These are phyloP conservation scores for Flaveria linearis DNA, from an alignment of 129 eudicot genomes.

Conservation along the genomic window DNA sequence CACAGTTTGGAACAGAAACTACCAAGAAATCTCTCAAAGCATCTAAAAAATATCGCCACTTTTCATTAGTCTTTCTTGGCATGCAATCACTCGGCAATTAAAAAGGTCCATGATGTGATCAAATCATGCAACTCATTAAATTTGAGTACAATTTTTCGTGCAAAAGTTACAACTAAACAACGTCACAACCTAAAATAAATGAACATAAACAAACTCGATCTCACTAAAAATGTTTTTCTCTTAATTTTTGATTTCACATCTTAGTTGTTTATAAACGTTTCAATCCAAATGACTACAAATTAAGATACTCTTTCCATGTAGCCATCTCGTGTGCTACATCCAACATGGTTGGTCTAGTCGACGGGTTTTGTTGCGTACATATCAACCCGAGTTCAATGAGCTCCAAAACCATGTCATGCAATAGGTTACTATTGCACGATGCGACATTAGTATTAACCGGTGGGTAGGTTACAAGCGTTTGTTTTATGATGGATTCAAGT, in stretches of 20 bases:
- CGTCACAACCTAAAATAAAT: neutral
- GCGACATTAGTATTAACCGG: neutral
- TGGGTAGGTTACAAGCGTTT: conserved; percentile 34
- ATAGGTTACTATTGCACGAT: conserved; percentile 18
- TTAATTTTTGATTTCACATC: neutral
- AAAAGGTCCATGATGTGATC: conserved; percentile 10
- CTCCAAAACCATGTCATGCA: conserved; percentile 63
- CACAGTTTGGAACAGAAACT: neutral
- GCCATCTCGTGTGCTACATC: conserved; percentile 72
- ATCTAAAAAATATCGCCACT: neutral
- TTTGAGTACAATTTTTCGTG: conserved; percentile 23
- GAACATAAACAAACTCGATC: neutral
- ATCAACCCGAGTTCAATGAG: conserved; percentile 72
- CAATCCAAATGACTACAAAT: conserved; percentile 20
- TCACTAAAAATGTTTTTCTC: neutral
- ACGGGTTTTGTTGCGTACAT: conserved; percentile 70
- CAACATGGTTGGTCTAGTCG: conserved; percentile 71
- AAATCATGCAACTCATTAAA: conserved; percentile 36
- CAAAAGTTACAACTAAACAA: conserved; percentile 14
- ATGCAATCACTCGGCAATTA: conserved; percentile 25
- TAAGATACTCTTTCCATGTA: conserved; percentile 55
- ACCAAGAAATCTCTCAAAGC: too few species aligned
- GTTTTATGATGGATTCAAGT: conserved; percentile 57
- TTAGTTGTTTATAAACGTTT: conserved; percentile 16
- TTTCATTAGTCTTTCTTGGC: conserved; percentile 15